Base-by-base conservation (phyloP, 1,139 yeast genomes). In the Scheffersomyces parashehatae region DNA sequence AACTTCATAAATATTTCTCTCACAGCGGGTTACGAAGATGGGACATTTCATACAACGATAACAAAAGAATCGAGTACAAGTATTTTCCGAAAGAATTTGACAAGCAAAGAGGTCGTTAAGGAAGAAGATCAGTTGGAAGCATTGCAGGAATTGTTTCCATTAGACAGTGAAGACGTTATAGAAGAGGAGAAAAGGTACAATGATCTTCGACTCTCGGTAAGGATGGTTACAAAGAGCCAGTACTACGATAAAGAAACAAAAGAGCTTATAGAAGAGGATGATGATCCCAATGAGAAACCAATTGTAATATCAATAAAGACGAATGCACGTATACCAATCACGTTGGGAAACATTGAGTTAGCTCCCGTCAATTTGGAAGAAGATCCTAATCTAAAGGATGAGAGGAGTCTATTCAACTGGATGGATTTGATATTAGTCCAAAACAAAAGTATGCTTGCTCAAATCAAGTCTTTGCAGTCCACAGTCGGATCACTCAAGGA, bases 341-440 rank as follows among this genome's bases (percentile, higher is more conserved):
- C 65, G 0, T 45, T 65, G 6, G 70, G 67, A 0, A 51, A 60
- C 1, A 38, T 65, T 34, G 46, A 44, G 16, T 42, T 65, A 12
- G 41, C 37, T 3, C 44, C 56, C 5, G 45, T 60, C 10, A 62
- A 59, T 29, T 46, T 46, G 20, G 49, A 45, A 3, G 46, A 42
- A 3, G 43, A 36, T 14, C 35, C 11, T 35, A 43, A 28, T 38
- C 46, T 24, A 46, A 46, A 15, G 29, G 46, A 47, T 3, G 58
- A 53, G 35, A 51, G 52, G 28, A 51, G 59, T 44, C 44, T 66
- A 34, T 64, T 67, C 50, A 58, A 58, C 39, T 67, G 72, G 72
- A 38, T 67, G 14, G 61, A 57, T 11, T 48, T 63, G 29, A 45
- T 60, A 31, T 41, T 55, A 13, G 44, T 37, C 8, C 60, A 57